These are phyloP conservation scores for Paxillus involutus DNA, from an alignment of 768 basidiomycete species.

Conservation along the genomic window DNA sequence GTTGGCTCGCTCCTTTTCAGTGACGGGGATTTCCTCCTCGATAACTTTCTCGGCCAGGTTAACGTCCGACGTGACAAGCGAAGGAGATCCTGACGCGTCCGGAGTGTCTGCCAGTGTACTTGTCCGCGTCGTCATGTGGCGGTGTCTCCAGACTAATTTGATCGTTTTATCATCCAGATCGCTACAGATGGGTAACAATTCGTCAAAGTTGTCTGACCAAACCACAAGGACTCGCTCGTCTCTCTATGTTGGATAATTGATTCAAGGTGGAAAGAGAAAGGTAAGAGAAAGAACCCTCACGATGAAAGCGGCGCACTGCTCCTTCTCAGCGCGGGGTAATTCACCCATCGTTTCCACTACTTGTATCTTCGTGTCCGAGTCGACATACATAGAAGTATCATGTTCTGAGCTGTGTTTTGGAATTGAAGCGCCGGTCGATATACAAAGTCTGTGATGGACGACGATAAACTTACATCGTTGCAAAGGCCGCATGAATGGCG, in stretches of 20 bases:
- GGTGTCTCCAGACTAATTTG: constrained; percentile 71
- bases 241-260: constrained; percentile 43
- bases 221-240: constrained; percentile 79
- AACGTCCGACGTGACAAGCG: constrained; percentile 50
- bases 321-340: constrained; percentile 80
- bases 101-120: constrained; percentile 17
- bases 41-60: constrained; percentile 48
- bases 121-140: constrained; percentile 25
- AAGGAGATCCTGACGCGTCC: constrained; percentile 42
- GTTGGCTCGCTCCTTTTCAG: constrained; percentile 11
- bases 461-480: constrained; percentile 52
- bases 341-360: constrained; percentile 69
- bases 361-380: constrained; percentile 82
- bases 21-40: constrained; percentile 21
- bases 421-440: background rate
- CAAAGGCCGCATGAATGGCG: constrained; percentile 77
- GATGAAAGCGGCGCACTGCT: constrained; percentile 88
- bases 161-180: constrained; percentile 81
- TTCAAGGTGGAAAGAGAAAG: background rate
- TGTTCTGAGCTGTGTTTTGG: constrained; percentile 44
- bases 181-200: constrained; percentile 65
- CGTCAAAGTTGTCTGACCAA: constrained; percentile 83
- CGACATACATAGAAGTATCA: constrained; percentile 63
- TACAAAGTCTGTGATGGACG: background rate
- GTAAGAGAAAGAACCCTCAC: constrained; percentile 41